phyloP scores from a whole-genome alignment of 805 yeast genomes.

The Saturnispora besseyi region DNA sequence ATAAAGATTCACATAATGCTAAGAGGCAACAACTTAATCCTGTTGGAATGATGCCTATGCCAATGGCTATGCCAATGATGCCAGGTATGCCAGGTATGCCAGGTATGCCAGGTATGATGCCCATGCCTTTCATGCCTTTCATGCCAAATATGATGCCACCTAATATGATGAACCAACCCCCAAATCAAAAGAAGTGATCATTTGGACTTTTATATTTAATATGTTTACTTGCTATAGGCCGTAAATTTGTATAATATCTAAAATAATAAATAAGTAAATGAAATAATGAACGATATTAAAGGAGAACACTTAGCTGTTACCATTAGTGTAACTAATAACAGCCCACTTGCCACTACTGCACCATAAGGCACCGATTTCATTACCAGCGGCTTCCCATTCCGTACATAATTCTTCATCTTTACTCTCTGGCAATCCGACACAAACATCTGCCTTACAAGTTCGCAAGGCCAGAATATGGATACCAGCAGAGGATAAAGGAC shows the following conservation, averaged over 20 bases:
- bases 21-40: constrained; percentile 14
- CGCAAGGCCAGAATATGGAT: constrained; percentile 68
- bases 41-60: constrained; percentile 9
- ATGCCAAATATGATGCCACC: constrained; percentile 4
- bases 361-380: constrained; percentile 72
- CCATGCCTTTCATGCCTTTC: constrained; percentile 25
- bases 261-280: neutral
- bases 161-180: neutral
- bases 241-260: neutral
- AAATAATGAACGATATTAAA: neutral
- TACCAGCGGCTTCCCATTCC: constrained; percentile 47
- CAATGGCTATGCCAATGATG: constrained; percentile 10
- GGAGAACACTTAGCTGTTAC: constrained; percentile 15
- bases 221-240: neutral
- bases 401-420: constrained; percentile 57
- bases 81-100: constrained; percentile 24
- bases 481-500: constrained; percentile 52
- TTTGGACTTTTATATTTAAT: neutral
- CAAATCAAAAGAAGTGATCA: neutral
- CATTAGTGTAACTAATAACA: constrained; percentile 56
- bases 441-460: constrained; percentile 94
- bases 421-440: constrained; percentile 74
- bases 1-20: constrained; percentile 10
- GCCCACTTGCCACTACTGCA: constrained; percentile 89
- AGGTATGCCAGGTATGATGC: constrained; percentile 25